Evolutionary conservation across 257 asterid species (phyloP), one percentile per base, ranked within the genome.

Genomic region (Solanum chmielewskii): DNA sequence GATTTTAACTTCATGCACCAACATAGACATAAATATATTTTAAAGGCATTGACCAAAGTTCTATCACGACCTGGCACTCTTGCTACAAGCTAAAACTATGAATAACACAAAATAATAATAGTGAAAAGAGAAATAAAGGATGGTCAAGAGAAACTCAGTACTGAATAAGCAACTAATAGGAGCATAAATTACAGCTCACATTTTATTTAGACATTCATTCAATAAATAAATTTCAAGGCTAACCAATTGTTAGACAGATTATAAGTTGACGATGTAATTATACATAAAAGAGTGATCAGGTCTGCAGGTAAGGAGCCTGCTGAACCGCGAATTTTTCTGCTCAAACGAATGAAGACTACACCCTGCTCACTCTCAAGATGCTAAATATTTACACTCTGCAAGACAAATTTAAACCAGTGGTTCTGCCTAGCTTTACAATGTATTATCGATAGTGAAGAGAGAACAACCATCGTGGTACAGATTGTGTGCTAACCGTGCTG

Each of bases 261-360:
- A 74, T 74, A 81, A 9, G 44, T 49, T 31, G 0, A 49, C 31
- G 49, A 2, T 49, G 68, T 25, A 71, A 82, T 60, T 83, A 88
- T 44, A 86, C 71, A 86, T 31, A n/a, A 49, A 44, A 29, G 78
- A 8, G 70, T 31, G 73, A 56, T 74, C 39, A 47, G 59, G 27
- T 47, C 37, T 78, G 84, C 84, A 78, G 66, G 8, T 27, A 3
- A 45, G 83, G 69, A 76, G 87, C 77, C 41, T 56, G 83, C 85
- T 66, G 39, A 14, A 39, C 25, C 76, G 7, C 20, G 11, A 11
- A 74, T 21, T 18, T 20, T 7, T 83, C 76, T 76, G 84, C 90
- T 85, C 88, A 82, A 82, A 86, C 69, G 64, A 89, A 45, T 49
- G 69, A 37, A 81, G 60, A 83, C 56, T 83, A 23, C 87, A 62